Percentiles rank a stretch among this genome's conserved stretches.
These are phyloP conservation scores for Porcisia hertigi DNA, from an alignment of 208 protist genomes.

Conservation along the genomic window DNA sequence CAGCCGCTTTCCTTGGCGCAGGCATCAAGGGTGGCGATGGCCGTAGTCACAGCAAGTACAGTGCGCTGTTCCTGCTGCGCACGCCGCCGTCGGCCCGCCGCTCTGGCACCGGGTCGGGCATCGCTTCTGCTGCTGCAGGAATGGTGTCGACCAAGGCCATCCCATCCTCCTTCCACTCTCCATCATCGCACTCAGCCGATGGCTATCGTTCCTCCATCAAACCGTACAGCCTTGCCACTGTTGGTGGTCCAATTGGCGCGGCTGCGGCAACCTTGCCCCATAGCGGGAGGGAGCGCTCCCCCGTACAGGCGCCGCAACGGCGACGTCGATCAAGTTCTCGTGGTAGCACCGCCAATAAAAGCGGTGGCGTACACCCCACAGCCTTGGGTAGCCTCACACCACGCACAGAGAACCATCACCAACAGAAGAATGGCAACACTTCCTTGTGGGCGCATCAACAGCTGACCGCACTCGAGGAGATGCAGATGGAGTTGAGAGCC, in stretches of 20 bases:
- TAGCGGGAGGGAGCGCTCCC: not conserved
- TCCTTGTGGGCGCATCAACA: conserved; percentile 29
- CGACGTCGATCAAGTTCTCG: conserved; percentile 30
- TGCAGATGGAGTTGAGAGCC: conserved; percentile 27
- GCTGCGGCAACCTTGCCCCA: not conserved
- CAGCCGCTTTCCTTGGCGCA: not conserved
- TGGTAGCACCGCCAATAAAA: conserved; percentile 11
- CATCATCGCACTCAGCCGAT: conserved; percentile 20
- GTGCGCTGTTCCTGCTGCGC: conserved; percentile 17
- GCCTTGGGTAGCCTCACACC: not conserved
- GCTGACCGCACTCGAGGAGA: conserved; percentile 23
- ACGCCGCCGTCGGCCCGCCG: conserved; percentile 24
- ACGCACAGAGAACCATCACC: not conserved
- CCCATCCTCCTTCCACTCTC: not conserved
- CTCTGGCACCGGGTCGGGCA: not conserved
- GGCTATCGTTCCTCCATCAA: conserved; percentile 25
- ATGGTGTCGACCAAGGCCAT: not conserved
- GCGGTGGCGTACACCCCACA: not conserved
- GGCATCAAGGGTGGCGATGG: conserved; percentile 1
- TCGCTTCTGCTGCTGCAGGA: not conserved
- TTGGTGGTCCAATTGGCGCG: not conserved
- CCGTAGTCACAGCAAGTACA: conserved; percentile 28
- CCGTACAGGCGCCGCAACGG: not conserved
- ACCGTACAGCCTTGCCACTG: conserved; percentile 10
- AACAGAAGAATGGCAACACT: not conserved